Percentiles rank a stretch among this genome's conserved stretches.
Conservation (phyloP, 1,139 yeast genomes). For the Lodderomyces margitis region DNA sequence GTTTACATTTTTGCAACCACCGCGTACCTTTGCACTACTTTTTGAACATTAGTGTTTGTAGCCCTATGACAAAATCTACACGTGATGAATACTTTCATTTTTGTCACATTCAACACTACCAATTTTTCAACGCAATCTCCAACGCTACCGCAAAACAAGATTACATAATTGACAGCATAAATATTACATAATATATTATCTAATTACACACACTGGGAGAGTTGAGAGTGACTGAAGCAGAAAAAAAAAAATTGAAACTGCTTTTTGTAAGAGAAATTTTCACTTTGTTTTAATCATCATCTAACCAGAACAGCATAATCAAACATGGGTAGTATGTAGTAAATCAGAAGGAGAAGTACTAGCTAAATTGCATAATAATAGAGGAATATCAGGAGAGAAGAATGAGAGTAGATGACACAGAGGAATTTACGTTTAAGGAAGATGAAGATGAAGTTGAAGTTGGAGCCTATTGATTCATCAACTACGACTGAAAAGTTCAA, state of each 20-base stretch:
- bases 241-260: conserved; percentile 11
- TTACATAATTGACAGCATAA: background rate
- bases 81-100: too few species aligned
- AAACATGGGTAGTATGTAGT: conserved; percentile 66
- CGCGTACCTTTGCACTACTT: background rate
- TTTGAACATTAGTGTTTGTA: background rate
- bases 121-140: background rate
- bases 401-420: too few species aligned
- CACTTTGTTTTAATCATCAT: conserved; percentile 6
- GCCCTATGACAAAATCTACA: conserved; percentile 6
- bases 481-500: background rate
- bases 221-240: conserved; percentile 4
- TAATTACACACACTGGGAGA: background rate
- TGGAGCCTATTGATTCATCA: too few species aligned
- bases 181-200: background rate
- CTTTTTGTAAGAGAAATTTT: conserved; percentile 12
- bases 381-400: too few species aligned
- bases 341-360: background rate
- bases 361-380: background rate
- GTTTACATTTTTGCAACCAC: conserved; percentile 5
- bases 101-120: background rate
- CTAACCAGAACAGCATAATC: conserved; percentile 26
- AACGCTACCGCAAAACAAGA: background rate
- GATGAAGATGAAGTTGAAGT: too few species aligned
- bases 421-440: too few species aligned